Percentiles rank a stretch among this genome's conserved stretches.
These are phyloP conservation scores for Tephrocybe sp. DNA, from an alignment of 768 basidiomycete genomes.

Conservation along the genomic window DNA sequence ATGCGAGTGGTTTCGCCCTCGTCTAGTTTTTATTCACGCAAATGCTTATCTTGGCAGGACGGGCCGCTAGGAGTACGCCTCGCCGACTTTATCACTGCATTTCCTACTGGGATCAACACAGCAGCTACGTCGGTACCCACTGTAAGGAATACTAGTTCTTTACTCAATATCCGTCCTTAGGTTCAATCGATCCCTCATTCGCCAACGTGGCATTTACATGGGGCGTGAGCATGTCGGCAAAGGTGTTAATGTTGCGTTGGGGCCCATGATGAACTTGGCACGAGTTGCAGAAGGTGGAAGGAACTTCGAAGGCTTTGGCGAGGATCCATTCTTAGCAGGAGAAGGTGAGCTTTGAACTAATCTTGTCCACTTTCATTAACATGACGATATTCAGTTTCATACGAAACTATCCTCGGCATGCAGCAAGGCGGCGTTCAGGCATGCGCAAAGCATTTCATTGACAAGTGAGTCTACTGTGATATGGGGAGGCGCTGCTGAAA, in stretches of 20 bases:
- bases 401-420: slow-evolving; percentile 81
- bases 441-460: slow-evolving; percentile 80
- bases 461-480: slow-evolving; percentile 48
- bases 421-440: slow-evolving; percentile 80
- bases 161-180: not conserved
- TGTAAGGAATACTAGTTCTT: not conserved
- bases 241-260: slow-evolving; percentile 69
- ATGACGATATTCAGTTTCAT: slow-evolving; percentile 35
- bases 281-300: slow-evolving; percentile 63
- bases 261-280: slow-evolving; percentile 72
- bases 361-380: too few relatives aligned
- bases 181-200: slow-evolving; percentile 53
- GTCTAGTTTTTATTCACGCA: not conserved
- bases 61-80: slow-evolving; percentile 64
- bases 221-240: slow-evolving; percentile 70
- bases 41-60: slow-evolving; percentile 19
- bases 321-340: slow-evolving; percentile 70
- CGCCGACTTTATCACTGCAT: slow-evolving; percentile 55
- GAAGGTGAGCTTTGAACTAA: slow-evolving; percentile 28
- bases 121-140: slow-evolving; percentile 53
- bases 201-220: slow-evolving; percentile 65
- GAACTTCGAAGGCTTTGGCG: slow-evolving; percentile 83
- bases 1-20: not conserved
- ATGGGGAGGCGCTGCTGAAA: not conserved
- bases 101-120: slow-evolving; percentile 64